These are phyloP conservation scores for Aspergillus sp. DNA, from an alignment of 2,329 filamentous ascomycete genomes.

Conservation along the genomic window DNA sequence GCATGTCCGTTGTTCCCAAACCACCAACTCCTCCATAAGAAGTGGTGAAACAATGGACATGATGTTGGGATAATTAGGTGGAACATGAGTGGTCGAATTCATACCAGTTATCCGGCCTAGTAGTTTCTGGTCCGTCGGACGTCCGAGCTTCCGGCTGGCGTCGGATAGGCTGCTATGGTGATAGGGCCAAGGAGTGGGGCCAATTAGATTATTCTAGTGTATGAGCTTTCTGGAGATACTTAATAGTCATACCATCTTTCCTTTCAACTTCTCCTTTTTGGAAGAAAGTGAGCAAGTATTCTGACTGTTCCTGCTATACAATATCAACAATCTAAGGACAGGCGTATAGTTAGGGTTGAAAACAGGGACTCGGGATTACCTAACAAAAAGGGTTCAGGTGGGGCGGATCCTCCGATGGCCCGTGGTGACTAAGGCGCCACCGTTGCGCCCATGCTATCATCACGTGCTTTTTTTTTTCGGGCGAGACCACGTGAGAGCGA, in stretches of 20 bases:
- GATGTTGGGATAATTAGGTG: neutral
- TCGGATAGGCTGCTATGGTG: neutral
- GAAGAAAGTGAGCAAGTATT: too few relatives aligned
- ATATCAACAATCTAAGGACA: too few relatives aligned
- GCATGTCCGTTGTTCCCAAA: neutral
- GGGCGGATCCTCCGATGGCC: neutral
- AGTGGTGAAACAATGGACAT: neutral
- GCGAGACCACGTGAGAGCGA: conserved; percentile 23
- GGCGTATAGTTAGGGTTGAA: neutral
- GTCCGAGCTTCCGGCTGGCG: neutral
- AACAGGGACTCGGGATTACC: neutral
- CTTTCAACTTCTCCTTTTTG: too few relatives aligned
- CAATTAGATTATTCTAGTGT: neutral
- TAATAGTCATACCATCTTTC: neutral
- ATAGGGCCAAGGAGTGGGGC: neutral
- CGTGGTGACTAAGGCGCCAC: neutral
- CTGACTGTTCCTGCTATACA: too few relatives aligned
- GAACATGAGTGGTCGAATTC: too few relatives aligned
- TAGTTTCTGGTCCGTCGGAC: neutral
- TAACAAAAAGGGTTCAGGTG: neutral
- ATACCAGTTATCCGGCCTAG: neutral
- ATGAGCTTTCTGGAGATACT: neutral
- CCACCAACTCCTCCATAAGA: too few relatives aligned
- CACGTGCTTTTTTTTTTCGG: conserved; percentile 13
- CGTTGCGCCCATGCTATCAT: conserved; percentile 2